phyloP scores from a whole-genome alignment of 495 filamentous ascomycete species.

The Neurospora sp. region DNA sequence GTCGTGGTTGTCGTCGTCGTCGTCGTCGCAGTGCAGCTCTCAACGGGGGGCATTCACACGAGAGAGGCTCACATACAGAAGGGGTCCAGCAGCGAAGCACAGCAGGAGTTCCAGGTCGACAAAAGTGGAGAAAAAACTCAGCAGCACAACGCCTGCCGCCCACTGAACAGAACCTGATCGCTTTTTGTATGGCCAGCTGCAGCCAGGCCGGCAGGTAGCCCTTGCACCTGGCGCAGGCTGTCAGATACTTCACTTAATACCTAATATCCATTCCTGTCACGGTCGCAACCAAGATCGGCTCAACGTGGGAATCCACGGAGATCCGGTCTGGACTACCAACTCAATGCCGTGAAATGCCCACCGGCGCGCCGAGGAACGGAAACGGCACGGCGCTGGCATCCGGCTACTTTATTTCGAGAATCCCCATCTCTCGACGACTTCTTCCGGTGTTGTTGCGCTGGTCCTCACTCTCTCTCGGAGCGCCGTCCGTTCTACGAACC shows the following conservation, averaged over 20 bases:
- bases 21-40: background rate
- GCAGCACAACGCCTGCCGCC: background rate
- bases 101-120: background rate
- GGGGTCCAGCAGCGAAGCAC: background rate
- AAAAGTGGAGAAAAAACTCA: background rate
- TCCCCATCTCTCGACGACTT: background rate
- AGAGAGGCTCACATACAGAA: background rate
- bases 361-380: background rate
- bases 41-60: background rate
- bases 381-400: background rate
- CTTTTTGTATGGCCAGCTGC: too few relatives aligned
- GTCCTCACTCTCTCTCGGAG: background rate
- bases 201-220: too few relatives aligned
- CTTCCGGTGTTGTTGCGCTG: background rate
- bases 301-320: background rate
- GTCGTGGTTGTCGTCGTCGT: background rate
- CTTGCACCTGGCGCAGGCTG: background rate
- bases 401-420: background rate
- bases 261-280: background rate
- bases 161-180: background rate
- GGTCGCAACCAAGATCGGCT: background rate
- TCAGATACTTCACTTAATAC: background rate
- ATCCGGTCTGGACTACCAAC: background rate
- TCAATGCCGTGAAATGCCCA: background rate
- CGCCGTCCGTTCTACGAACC: background rate